A percentile compares a stretch with the other conserved stretches of the same genome.
Evolutionary conservation across 2,329 filamentous ascomycete genomes (phyloP).

Genomic region (Aspergillus puulaauensis): DNA sequence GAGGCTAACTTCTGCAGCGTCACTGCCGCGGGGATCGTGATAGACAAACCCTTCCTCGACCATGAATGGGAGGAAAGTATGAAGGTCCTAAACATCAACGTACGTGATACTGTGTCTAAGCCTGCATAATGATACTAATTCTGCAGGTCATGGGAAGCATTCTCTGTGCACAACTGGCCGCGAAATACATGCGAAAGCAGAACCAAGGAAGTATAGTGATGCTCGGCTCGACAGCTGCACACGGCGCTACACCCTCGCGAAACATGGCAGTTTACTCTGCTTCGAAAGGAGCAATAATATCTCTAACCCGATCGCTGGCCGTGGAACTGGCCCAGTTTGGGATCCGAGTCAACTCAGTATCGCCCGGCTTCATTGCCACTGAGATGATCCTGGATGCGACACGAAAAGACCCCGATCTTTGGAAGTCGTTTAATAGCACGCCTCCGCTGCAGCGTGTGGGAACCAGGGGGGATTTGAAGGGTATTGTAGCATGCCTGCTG

Average conservation of each 20-base stretch:
- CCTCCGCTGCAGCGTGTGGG: not conserved
- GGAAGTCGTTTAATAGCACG: not conserved
- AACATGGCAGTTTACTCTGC: not conserved
- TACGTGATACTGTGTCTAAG: not conserved
- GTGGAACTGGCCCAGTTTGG: not conserved
- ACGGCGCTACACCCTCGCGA: not conserved
- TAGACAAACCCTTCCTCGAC: not conserved
- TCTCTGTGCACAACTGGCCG: not conserved
- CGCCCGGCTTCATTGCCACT: not conserved
- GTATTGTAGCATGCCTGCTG: not conserved
- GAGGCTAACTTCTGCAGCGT: not conserved
- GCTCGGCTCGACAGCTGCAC: not conserved
- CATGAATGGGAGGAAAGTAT: not conserved
- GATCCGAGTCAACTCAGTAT: not conserved
- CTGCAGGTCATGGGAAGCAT: not conserved
- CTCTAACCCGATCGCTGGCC: not conserved
- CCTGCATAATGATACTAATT: not conserved
- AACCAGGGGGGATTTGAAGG: not conserved
- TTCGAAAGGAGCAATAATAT: not conserved
- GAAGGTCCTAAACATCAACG: not conserved
- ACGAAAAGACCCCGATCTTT: not conserved
- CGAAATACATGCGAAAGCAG: not conserved
- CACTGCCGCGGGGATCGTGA: not conserved
- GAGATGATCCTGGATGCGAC: not conserved
- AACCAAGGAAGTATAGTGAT: not conserved